Percentiles rank a stretch among this genome's conserved stretches.
Conservation (phyloP, 2,329 filamentous ascomycete genomes). For the Cercospora sesami region DNA sequence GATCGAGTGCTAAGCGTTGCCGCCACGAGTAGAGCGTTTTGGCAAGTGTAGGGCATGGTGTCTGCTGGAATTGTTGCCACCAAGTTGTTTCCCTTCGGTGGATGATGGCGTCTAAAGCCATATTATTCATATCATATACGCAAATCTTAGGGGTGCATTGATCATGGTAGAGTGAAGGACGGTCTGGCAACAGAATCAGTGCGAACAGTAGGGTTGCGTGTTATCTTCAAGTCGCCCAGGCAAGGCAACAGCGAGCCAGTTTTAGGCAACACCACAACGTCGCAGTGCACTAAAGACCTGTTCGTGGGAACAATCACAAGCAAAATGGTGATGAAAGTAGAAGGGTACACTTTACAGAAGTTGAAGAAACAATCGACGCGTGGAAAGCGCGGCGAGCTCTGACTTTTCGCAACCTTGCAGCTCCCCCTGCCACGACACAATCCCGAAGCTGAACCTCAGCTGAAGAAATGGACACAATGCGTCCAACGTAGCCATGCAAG, state of each 20-base stretch:
- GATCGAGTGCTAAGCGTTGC: not conserved
- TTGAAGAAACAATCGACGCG: not conserved
- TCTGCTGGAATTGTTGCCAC: not conserved
- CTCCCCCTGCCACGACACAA: not conserved
- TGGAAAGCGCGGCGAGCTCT: not conserved
- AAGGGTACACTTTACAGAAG: too few relatives aligned
- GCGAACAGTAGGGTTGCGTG: not conserved
- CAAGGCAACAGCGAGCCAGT: not conserved
- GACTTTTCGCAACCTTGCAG: not conserved
- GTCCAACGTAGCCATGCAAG: not conserved
- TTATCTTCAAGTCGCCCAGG: not conserved
- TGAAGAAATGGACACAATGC: not conserved
- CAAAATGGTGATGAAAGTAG: too few relatives aligned
- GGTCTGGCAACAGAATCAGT: not conserved
- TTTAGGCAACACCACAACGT: not conserved
- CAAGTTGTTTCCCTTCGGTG: not conserved
- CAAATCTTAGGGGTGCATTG: too few relatives aligned
- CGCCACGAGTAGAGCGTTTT: slow-evolving; percentile 1
- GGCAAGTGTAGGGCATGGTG: not conserved
- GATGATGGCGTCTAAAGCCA: not conserved
- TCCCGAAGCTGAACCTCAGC: not conserved
- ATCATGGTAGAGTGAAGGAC: too few relatives aligned
- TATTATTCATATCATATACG: not conserved
- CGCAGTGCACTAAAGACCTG: not conserved
- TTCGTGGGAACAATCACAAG: too few relatives aligned